These are phyloP conservation scores for Thuidium tamariscinum DNA, from an alignment of 225 moss, liverwort and hornwort species.

Conservation along the genomic window DNA sequence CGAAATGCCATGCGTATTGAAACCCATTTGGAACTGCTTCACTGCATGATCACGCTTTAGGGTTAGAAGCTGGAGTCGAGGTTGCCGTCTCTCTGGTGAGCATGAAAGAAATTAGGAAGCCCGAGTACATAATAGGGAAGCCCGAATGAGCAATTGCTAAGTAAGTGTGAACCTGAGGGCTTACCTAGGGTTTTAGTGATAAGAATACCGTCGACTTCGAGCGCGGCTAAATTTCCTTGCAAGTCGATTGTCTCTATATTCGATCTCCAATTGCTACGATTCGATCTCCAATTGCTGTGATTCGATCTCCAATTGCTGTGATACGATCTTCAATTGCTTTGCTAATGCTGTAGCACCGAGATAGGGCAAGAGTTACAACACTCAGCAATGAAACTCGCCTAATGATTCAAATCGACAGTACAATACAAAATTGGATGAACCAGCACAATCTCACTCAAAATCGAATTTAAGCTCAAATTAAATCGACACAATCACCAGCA, in stretches of 20 bases:
- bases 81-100: background rate
- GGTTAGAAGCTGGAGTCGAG: background rate
- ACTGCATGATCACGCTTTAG: background rate
- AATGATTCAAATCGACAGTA: background rate
- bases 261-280: background rate
- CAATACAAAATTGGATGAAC: background rate
- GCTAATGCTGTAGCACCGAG: background rate
- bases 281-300: background rate
- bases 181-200: background rate
- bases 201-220: background rate
- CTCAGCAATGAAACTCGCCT: background rate
- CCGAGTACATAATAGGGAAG: background rate
- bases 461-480: background rate
- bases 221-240: background rate
- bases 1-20: background rate
- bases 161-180: background rate
- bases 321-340: background rate
- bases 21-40: background rate
- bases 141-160: background rate
- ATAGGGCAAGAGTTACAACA: background rate
- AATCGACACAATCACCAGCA: background rate
- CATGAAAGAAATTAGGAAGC: background rate
- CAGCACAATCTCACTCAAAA: background rate
- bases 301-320: background rate
- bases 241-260: background rate